Base-by-base conservation (phyloP, 129 eudicot genomes). In the Pittosporum tobira region DNA sequence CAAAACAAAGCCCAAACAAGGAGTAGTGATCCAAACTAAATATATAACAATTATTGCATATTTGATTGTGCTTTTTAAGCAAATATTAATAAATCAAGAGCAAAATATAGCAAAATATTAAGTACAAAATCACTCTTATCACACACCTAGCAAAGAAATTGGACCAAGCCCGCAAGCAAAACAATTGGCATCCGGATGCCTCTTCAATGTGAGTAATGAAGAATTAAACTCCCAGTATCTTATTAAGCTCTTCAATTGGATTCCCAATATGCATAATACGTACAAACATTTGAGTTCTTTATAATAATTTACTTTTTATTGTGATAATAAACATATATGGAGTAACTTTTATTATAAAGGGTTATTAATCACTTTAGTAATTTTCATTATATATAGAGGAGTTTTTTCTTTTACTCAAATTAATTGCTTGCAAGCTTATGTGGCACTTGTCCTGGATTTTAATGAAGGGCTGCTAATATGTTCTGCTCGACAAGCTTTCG, bases 121-220 rank as follows among this genome's bases (percentile, higher is more conserved):
- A n/a, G n/a, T n/a, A n/a, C n/a, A n/a, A n/a, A n/a, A n/a, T n/a
- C n/a, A n/a, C n/a, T n/a, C n/a, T n/a, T n/a, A n/a, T n/a, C n/a
- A n/a, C 65, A 15, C 71, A 88, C 99, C 99, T 27, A 70, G 44
- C 48, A 93, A 55, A 51, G 94, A 76, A 75, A 84, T 65, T 36
- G 94, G 90, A 26, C 94, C 99, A 48, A 87, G 73, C 19, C 99
- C 99, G 56, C 86, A 76, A 65, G 96, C 99, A 82, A 87, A 93
- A 57, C 78, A 71, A 59, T 75, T 78, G 11, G 94, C 83, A 76
- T 93, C 94, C 31, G 96, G 81, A 69, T 87, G 94, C 68, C 75
- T 81, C 77, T 67, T 81, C 67, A 87, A 29, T 46, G 99, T 77
- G 72, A 84, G 62, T 38, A 93, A 69, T 63, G 64, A 62, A 70